Evolutionary conservation across 805 yeast species (phyloP), one percentile per base, ranked within the genome.

Genomic region (Tetrapisispora taiwanensis): DNA sequence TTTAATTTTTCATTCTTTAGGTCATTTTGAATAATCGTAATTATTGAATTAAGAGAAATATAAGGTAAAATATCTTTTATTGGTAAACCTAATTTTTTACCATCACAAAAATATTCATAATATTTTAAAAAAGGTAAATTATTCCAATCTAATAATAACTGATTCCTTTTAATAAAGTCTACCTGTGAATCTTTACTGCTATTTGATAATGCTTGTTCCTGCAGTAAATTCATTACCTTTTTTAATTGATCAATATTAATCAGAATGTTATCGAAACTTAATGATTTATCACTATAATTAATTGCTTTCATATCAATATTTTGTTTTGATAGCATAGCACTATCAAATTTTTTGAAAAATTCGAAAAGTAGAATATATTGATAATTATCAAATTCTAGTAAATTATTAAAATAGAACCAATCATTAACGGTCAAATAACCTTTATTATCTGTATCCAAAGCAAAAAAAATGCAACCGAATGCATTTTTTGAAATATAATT

Each of bases 401-500:
- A 52, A 48, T 73, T 70, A 54, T 84, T 79, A 59, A 90, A 84
- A 36, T 73, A 72, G 41, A 76, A 66, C 83, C 95, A 90, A 59
- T 90, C 96, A 22, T 69, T 61, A 41, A 79, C 68, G 24, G 76
- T 72, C 41, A 86, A 70, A 47, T 72, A 79, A 7, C 96, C 97
- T 51, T 77, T 76, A 45, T 72, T 69, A 33, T 73, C 70, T 46
- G 76, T 76, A 65, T 90, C 97, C 14, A 95, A 86, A 24, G 87
- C 78, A 45, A 83, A 70, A 59, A 84, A 90, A 40, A 90, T 77
- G 48, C 89, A 72, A 6, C 83, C 84, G 60, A 77, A 78, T 4
- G 83, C 73, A 50, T 78, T 71, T 12, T 75, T 66, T 14, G 79
- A 72, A 42, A 79, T 71, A 51, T 71, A 71, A 50, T 73, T 72